A percentile compares a stretch with the other conserved stretches of the same genome.
Conservation (phyloP, 108 stramenopile genomes). For the Pseudonitzschia multiseries region DNA sequence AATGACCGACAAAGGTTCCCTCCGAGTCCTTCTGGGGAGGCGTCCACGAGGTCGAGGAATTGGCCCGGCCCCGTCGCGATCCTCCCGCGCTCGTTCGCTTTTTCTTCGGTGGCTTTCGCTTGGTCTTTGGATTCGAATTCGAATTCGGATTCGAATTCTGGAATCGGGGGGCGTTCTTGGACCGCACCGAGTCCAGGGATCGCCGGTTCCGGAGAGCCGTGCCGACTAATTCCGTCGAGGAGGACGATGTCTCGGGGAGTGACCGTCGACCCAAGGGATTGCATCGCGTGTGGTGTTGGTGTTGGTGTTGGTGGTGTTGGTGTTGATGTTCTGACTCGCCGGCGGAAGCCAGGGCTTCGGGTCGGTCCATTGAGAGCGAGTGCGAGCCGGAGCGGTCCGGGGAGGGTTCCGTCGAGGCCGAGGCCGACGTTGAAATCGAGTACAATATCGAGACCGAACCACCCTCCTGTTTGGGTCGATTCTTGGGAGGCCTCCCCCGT, state of each 20-base stretch:
- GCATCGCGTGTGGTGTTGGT: too few species aligned
- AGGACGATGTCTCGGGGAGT: neutral
- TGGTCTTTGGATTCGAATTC: too few species aligned
- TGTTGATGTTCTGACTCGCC: too few species aligned
- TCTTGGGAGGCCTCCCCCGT: conserved; percentile 32
- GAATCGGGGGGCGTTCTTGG: too few species aligned
- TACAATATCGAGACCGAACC: neutral
- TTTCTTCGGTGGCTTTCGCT: too few species aligned
- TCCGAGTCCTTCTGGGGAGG: conserved; percentile 19
- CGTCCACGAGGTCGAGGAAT: conserved; percentile 5
- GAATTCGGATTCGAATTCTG: too few species aligned
- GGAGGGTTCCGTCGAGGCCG: neutral
- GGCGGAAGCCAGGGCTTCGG: neutral
- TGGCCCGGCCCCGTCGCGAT: neutral
- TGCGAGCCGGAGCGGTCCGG: neutral
- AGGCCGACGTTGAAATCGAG: neutral
- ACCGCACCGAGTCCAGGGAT: neutral
- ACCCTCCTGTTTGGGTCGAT: conserved; percentile 8
- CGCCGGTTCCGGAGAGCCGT: neutral
- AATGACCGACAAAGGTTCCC: conserved; percentile 32
- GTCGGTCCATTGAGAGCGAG: too few species aligned
- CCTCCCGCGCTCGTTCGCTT: too few species aligned
- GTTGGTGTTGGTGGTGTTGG: too few species aligned
- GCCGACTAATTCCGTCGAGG: neutral
- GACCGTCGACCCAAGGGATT: neutral